These are phyloP conservation scores for Cordyceps cicadae DNA, from an alignment of 2,329 filamentous ascomycete genomes.

Conservation along the genomic window DNA sequence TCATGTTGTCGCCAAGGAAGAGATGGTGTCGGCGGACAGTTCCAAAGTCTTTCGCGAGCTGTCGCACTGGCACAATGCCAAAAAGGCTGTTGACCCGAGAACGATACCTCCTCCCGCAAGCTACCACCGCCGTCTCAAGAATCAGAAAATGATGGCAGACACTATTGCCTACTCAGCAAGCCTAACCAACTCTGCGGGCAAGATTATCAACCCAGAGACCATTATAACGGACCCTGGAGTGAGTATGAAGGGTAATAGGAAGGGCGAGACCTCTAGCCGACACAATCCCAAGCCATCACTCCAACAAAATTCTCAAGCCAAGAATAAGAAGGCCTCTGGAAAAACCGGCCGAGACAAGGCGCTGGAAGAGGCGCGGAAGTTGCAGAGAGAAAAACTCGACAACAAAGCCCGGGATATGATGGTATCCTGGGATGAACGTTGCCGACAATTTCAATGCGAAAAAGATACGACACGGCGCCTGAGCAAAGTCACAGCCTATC, in stretches of 20 bases:
- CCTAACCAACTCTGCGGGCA: constrained; percentile 56
- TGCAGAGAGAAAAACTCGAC: constrained; percentile 11
- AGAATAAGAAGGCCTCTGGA: constrained; percentile 18
- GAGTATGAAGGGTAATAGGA: background rate
- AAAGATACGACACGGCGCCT: constrained; percentile 34
- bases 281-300: background rate
- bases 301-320: background rate
- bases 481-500: constrained; percentile 37
- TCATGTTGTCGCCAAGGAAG: constrained; percentile 23
- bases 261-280: no score
- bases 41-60: constrained; percentile 38
- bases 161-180: constrained; percentile 62
- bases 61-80: constrained; percentile 56
- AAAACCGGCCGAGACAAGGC: background rate
- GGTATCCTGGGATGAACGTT: constrained; percentile 16
- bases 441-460: constrained; percentile 38
- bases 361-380: constrained; percentile 13
- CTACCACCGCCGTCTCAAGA: constrained; percentile 33
- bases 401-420: constrained; percentile 4
- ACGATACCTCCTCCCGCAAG: constrained; percentile 16
- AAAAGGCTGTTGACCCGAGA: constrained; percentile 39
- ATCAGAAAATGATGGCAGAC: constrained; percentile 60
- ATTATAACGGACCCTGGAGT: constrained; percentile 33
- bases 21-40: constrained; percentile 15
- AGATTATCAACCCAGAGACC: constrained; percentile 54